Evolutionary conservation across 2,329 filamentous ascomycete genomes (phyloP).

Genomic region (Byssochlamys sp.): DNA sequence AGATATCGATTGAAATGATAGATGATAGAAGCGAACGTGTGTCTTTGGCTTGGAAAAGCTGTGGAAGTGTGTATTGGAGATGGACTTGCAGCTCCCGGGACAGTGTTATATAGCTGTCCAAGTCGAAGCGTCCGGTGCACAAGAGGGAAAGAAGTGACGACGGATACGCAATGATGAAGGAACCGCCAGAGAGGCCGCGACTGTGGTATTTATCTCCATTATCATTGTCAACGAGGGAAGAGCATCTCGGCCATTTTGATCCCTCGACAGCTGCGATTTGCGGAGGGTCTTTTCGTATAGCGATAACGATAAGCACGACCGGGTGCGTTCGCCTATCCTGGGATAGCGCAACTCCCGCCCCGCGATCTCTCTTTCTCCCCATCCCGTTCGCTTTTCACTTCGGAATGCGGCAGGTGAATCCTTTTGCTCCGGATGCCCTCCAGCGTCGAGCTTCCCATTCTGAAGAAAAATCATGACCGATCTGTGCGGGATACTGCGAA

Average conservation of each 20-base stretch:
- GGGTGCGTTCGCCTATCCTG: neutral
- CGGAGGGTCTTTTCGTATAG: neutral
- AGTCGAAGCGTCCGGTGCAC: neutral
- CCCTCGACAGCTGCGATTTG: neutral
- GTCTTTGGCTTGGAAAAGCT: neutral
- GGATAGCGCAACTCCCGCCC: neutral
- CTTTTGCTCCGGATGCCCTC: neutral
- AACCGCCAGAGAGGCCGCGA: neutral
- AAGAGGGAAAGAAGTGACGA: neutral
- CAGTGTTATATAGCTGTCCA: neutral
- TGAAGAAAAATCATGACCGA: neutral
- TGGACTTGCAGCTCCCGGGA: neutral
- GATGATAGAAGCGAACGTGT: neutral
- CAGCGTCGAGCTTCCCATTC: neutral
- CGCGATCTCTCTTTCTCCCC: neutral
- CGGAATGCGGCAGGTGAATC: neutral
- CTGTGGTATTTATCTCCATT: neutral
- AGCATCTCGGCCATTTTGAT: neutral
- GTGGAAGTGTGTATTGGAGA: neutral
- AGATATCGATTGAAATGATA: neutral
- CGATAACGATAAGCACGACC: neutral
- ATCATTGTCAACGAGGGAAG: neutral
- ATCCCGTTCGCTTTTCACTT: neutral
- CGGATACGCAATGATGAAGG: neutral
- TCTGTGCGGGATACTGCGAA: neutral